Percentiles rank a stretch among this genome's conserved stretches.
These are phyloP conservation scores for Populus pruinosa DNA, from an alignment of 345 rosid species.

Conservation along the genomic window DNA sequence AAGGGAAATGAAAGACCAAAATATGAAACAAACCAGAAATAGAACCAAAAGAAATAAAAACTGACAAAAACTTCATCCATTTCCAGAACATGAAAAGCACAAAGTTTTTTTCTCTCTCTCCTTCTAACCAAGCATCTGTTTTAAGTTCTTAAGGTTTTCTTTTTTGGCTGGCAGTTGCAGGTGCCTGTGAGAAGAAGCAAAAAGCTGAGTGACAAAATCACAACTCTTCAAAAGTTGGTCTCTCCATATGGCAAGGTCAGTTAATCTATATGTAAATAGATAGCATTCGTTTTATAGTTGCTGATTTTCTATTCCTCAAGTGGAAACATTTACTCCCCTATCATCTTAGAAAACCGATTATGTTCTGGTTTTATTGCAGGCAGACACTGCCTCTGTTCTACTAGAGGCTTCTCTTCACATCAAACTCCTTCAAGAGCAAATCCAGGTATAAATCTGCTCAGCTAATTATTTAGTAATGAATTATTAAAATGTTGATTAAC, in stretches of 20 bases:
- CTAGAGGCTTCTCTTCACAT: conserved; percentile 60
- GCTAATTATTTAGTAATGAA: not conserved
- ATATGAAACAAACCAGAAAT: not conserved
- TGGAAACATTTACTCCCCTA: not conserved
- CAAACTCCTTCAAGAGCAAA: conserved; percentile 58
- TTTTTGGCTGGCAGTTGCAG: conserved; percentile 18
- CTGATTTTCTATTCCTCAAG: not conserved
- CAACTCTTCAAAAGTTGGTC: conserved; percentile 65
- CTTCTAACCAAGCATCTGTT: not conserved
- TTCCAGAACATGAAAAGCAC: not conserved
- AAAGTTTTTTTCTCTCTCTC: not conserved
- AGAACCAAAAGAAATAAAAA: not conserved
- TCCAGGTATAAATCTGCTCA: conserved; percentile 35
- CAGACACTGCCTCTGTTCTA: conserved; percentile 73
- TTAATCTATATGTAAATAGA: not conserved
- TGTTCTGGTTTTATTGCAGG: conserved; percentile 32
- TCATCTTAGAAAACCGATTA: not conserved
- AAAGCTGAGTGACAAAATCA: conserved; percentile 58
- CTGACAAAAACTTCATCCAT: not conserved
- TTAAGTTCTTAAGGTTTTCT: not conserved
- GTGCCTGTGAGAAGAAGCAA: conserved; percentile 53
- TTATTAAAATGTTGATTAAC: not conserved
- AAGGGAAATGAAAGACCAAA: not conserved
- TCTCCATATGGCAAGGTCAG: conserved; percentile 73
- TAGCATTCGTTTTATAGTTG: not conserved